A percentile compares a stretch with the other conserved stretches of the same genome.
Conservation (phyloP, 2,329 filamentous ascomycete genomes). For the Juglanconis oblonga region DNA sequence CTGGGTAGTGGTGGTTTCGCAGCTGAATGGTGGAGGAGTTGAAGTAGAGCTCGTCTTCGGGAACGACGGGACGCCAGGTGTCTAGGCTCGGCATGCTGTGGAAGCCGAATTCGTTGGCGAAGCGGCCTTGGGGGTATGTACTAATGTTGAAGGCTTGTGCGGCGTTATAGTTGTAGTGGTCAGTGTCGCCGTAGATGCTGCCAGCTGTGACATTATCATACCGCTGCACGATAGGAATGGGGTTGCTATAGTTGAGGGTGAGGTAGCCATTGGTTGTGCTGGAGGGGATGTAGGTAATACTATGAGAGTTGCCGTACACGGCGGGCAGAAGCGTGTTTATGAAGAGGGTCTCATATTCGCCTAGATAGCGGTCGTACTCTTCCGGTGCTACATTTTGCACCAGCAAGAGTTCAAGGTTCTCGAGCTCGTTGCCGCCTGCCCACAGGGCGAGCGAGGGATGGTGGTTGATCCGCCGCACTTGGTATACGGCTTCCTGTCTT, state of each 20-base stretch:
- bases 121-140: conserved; percentile 55
- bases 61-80: conserved; percentile 53
- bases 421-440: conserved; percentile 59
- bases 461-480: conserved; percentile 59
- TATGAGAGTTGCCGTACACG: conserved; percentile 56
- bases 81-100: conserved; percentile 61
- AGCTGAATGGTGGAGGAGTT: conserved; percentile 54
- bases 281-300: conserved; percentile 59
- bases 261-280: conserved; percentile 60
- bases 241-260: conserved; percentile 48
- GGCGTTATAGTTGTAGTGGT: conserved; percentile 58
- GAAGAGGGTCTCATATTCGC: conserved; percentile 58
- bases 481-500: conserved; percentile 53
- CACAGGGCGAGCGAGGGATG: conserved; percentile 55
- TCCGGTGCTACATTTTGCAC: conserved; percentile 39
- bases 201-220: conserved; percentile 53
- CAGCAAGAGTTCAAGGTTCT: conserved; percentile 47
- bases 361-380: conserved; percentile 37
- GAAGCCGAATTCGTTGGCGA: conserved; percentile 63
- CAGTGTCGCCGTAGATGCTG: conserved; percentile 57
- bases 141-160: conserved; percentile 50
- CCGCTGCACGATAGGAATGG: conserved; percentile 52
- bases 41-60: conserved; percentile 50
- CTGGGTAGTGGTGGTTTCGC: conserved; percentile 58
- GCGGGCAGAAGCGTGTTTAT: conserved; percentile 51